These are phyloP conservation scores for Dryadomyces quercus-mongolicae DNA, from an alignment of 2,329 filamentous ascomycete genomes.

Conservation along the genomic window DNA sequence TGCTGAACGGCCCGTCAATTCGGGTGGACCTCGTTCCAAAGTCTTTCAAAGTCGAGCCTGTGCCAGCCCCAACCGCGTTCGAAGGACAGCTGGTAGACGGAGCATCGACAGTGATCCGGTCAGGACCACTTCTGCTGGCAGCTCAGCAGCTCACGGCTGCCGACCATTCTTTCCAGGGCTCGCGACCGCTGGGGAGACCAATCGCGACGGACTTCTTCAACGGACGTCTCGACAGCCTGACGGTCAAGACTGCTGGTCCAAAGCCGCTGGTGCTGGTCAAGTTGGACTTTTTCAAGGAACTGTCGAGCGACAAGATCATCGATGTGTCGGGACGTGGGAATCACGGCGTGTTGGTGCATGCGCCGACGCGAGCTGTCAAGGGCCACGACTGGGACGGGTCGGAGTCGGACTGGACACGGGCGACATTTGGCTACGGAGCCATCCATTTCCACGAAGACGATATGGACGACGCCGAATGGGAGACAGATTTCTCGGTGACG, in stretches of 20 bases:
- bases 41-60: neutral
- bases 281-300: constrained; percentile 3
- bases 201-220: constrained; percentile 4
- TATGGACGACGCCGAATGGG: constrained; percentile 5
- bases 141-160: neutral
- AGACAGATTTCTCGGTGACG: constrained; percentile 2
- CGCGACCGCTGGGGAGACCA: neutral
- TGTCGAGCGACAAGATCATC: neutral
- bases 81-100: neutral
- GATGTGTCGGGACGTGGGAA: neutral
- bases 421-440: constrained; percentile 2
- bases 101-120: neutral
- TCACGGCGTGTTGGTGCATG: constrained; percentile 1
- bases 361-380: constrained; percentile 3
- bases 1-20: neutral
- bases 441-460: constrained; percentile 8
- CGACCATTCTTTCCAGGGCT: neutral
- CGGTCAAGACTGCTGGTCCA: neutral
- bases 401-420: constrained; percentile 4
- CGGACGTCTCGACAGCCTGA: constrained; percentile 2
- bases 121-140: neutral
- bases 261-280: neutral
- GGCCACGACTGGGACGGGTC: constrained; percentile 6
- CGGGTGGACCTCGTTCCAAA: neutral
- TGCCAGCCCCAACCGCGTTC: neutral